Conservation (phyloP, 1,284 basidiomycete species). For the Tetrapyrgos nigripes region DNA sequence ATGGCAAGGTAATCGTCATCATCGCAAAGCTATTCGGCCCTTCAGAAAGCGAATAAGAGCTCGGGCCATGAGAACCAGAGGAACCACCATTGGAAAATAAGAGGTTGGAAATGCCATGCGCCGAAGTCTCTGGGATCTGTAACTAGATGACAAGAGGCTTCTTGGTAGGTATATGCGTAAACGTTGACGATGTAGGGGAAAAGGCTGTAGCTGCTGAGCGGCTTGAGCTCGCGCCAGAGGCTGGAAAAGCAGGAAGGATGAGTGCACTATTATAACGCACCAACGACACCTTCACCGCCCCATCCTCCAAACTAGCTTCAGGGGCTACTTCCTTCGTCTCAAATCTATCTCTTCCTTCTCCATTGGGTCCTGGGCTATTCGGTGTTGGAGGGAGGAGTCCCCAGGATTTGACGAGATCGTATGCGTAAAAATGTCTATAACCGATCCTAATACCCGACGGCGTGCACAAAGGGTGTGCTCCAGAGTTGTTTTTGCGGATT, state of each 20-base stretch:
- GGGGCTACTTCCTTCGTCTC: not conserved
- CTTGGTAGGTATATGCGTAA: constrained; percentile 57
- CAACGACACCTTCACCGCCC: constrained; percentile 75
- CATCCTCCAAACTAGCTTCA: constrained; percentile 48
- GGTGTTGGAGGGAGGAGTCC: not conserved
- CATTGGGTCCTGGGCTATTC: too few species aligned
- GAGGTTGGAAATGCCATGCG: not conserved
- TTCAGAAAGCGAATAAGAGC: constrained; percentile 65
- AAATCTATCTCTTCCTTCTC: not conserved
- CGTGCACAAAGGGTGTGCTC: not conserved
- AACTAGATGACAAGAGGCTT: constrained; percentile 59
- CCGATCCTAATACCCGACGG: not conserved
- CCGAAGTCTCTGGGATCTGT: constrained; percentile 53
- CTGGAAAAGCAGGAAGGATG: constrained; percentile 17
- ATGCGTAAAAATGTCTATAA: constrained; percentile 83
- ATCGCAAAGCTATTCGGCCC: constrained; percentile 66
- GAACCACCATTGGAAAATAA: not conserved
- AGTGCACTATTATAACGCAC: constrained; percentile 88
- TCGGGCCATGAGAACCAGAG: constrained; percentile 14
- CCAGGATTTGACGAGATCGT: constrained; percentile 48
- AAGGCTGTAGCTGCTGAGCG: constrained; percentile 79
- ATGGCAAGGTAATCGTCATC: constrained; percentile 51
- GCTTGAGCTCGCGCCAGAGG: constrained; percentile 55
- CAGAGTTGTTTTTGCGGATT: not conserved
- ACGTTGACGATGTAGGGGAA: constrained; percentile 74